These are phyloP conservation scores for Suillus luteus DNA, from an alignment of 768 basidiomycete genomes.

Conservation along the genomic window DNA sequence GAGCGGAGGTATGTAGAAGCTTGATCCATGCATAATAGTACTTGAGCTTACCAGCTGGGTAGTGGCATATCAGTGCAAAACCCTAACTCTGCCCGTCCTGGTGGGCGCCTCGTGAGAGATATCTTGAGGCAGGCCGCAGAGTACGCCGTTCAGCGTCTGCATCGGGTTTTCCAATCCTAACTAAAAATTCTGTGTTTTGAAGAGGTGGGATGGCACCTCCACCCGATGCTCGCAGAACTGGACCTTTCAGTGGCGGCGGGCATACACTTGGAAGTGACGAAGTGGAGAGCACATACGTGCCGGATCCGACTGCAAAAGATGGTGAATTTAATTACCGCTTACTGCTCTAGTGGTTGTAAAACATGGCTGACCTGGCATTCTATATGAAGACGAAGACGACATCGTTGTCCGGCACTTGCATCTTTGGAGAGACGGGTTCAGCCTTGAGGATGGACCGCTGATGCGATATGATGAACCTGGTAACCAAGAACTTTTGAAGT, in stretches of 20 bases:
- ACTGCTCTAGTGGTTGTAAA: neutral
- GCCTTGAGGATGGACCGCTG: slow-evolving; percentile 85
- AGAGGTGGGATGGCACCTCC: slow-evolving; percentile 24
- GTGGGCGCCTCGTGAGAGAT: slow-evolving; percentile 64
- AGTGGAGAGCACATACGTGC: slow-evolving; percentile 72
- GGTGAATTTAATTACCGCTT: slow-evolving; percentile 17
- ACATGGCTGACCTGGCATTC: neutral
- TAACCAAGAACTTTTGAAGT: slow-evolving; percentile 65
- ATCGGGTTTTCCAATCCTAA: neutral
- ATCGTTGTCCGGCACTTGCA: slow-evolving; percentile 74
- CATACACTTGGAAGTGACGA: slow-evolving; percentile 90
- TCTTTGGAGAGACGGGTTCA: slow-evolving; percentile 94
- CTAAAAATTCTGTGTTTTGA: neutral
- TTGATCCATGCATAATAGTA: neutral
- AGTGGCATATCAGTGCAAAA: slow-evolving; percentile 91
- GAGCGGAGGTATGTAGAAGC: slow-evolving; percentile 69
- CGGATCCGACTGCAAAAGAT: slow-evolving; percentile 60
- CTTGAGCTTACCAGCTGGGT: slow-evolving; percentile 6
- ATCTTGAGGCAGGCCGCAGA: slow-evolving; percentile 80
- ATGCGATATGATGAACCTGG: slow-evolving; percentile 81
- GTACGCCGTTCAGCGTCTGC: slow-evolving; percentile 45
- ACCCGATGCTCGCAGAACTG: slow-evolving; percentile 19
- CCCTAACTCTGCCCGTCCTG: slow-evolving; percentile 60
- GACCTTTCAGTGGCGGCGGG: slow-evolving; percentile 67
- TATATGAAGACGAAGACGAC: slow-evolving; percentile 43